Evolutionary conservation across 1,139 yeast species (phyloP).

Genomic region (Fermentozyma sake): DNA sequence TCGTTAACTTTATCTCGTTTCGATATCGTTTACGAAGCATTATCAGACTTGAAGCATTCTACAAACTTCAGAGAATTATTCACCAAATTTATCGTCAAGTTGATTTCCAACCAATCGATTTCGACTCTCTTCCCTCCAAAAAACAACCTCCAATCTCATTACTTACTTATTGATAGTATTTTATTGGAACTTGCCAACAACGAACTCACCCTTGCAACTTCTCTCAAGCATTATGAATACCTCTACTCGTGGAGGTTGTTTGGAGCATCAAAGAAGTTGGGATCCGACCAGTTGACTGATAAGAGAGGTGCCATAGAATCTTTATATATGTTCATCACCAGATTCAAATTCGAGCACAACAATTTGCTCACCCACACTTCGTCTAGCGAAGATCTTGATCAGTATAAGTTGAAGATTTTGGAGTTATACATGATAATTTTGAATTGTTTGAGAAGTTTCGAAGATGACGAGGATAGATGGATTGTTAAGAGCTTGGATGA

Average conservation of each 20-base stretch:
- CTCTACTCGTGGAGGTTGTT: slow-evolving; percentile 51
- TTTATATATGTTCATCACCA: slow-evolving; percentile 47
- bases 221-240: slow-evolving; percentile 49
- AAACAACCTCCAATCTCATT: slow-evolving; percentile 16
- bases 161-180: slow-evolving; percentile 33
- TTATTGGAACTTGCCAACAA: slow-evolving; percentile 36
- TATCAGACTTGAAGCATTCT: slow-evolving; percentile 16
- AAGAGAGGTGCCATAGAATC: slow-evolving; percentile 56
- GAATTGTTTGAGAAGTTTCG: slow-evolving; percentile 44
- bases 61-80: slow-evolving; percentile 9
- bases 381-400: slow-evolving; percentile 23
- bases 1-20: slow-evolving; percentile 24
- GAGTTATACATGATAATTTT: slow-evolving; percentile 45
- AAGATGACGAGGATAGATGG: slow-evolving; percentile 53
- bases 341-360: slow-evolving; percentile 24
- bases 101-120: slow-evolving; percentile 19
- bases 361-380: slow-evolving; percentile 9
- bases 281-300: slow-evolving; percentile 25
- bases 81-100: slow-evolving; percentile 21
- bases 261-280: slow-evolving; percentile 20
- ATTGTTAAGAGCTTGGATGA: slow-evolving; percentile 27
- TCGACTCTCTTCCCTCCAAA: slow-evolving; percentile 21
- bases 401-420: slow-evolving; percentile 35
- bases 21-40: slow-evolving; percentile 22
- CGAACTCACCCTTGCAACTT: slow-evolving; percentile 26